Conservation (phyloP, 306 rosid genomes). For the Cicer arietinum region DNA sequence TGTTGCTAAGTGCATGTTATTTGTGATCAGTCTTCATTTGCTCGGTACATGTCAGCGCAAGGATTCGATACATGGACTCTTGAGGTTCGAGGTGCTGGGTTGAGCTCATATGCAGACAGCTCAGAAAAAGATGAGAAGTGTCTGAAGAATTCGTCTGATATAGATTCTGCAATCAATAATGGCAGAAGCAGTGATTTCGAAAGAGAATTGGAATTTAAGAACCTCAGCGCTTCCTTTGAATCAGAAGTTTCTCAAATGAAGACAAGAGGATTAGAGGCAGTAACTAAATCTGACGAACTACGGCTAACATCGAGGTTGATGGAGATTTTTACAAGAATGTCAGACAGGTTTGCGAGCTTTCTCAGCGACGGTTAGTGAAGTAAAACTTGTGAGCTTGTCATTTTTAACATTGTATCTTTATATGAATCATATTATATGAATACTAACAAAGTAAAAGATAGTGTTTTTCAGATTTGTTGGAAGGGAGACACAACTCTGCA, state of each 20-base stretch:
- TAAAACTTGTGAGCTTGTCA: conserved; percentile 24
- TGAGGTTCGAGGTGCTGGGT: conserved; percentile 88
- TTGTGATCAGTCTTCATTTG: conserved; percentile 78
- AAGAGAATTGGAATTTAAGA: conserved; percentile 2
- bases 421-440: conserved; percentile 23
- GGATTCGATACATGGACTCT: conserved; percentile 96
- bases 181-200: conserved; percentile 34
- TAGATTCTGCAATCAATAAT: conserved; percentile 40
- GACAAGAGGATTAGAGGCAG: conserved; percentile 23
- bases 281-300: conserved; percentile 41
- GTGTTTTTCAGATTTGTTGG: conserved; percentile 37
- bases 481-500: conserved; percentile 43
- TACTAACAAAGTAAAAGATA: conserved; percentile 18
- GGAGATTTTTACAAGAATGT: conserved; percentile 46
- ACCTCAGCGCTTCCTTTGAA: conserved; percentile 42
- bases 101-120: conserved; percentile 60
- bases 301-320: conserved; percentile 33
- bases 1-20: conserved; percentile 35
- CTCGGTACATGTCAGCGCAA: conserved; percentile 76
- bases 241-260: conserved; percentile 39
- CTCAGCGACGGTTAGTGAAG: conserved; percentile 51
- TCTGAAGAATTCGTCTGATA: conserved; percentile 24
- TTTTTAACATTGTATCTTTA: conserved; percentile 27
- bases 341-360: conserved; percentile 47
- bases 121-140: conserved; percentile 39